A percentile compares a stretch with the other conserved stretches of the same genome.
phyloP scores from a whole-genome alignment of 345 rosid species.

The Moricandia arvensis region DNA sequence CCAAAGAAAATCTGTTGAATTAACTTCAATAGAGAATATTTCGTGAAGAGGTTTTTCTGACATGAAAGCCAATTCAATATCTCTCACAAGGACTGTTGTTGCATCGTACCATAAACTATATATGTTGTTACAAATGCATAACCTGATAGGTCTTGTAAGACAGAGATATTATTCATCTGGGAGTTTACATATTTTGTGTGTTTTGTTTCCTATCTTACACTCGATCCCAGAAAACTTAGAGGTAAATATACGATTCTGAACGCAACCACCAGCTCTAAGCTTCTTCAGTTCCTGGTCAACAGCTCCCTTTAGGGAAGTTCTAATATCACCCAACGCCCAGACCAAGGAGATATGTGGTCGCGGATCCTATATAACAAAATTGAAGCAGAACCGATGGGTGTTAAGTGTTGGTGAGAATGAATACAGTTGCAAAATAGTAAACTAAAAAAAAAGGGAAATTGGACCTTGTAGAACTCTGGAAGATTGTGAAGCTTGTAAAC shows the following conservation, averaged over 20 bases:
- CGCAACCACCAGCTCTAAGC: conserved; percentile 34
- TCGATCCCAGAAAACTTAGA: conserved; percentile 68
- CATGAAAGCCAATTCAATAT: background rate
- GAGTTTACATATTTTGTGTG: conserved; percentile 59
- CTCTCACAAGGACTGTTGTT: background rate
- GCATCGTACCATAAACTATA: background rate
- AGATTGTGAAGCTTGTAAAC: conserved; percentile 91
- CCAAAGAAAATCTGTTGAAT: background rate
- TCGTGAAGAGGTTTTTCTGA: conserved; percentile 5
- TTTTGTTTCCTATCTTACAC: conserved; percentile 70
- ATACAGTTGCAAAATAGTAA: background rate
- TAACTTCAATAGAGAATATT: background rate
- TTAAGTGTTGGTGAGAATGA: conserved; percentile 6
- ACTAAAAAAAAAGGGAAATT: background rate
- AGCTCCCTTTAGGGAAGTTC: conserved; percentile 49
- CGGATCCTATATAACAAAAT: conserved; percentile 55
- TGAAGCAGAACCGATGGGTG: conserved; percentile 8
- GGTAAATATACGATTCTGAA: conserved; percentile 49
- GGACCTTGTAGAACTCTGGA: conserved; percentile 90
- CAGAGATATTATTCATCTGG: conserved; percentile 38
- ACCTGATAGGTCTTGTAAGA: background rate
- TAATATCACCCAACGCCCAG: conserved; percentile 69
- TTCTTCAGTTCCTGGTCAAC: conserved; percentile 52
- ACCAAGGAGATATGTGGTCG: conserved; percentile 89
- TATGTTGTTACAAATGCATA: conserved; percentile 5